Percentiles rank a stretch among this genome's conserved stretches.
Conservation (phyloP, 163 green algal genomes). For the Scenedesmus sp. region DNA sequence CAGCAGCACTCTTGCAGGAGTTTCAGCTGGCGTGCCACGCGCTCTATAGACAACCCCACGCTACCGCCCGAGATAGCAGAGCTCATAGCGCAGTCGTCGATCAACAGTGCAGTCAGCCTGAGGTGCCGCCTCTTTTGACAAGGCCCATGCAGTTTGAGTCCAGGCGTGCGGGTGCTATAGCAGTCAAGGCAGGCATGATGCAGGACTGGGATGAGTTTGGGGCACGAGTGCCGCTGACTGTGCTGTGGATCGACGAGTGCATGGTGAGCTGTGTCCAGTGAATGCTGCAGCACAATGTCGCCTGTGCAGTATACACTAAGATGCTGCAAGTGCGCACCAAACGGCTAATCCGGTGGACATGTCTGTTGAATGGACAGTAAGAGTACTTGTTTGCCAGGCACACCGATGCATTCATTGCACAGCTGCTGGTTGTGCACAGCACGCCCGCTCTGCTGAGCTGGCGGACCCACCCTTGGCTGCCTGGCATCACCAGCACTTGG, state of each 20-base stretch:
- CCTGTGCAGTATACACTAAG: too few relatives aligned
- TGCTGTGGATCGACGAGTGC: slow-evolving; percentile 98
- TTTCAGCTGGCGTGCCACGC: slow-evolving; percentile 9
- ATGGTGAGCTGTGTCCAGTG: slow-evolving; percentile 68
- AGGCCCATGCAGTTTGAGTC: slow-evolving; percentile 56
- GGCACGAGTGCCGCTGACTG: slow-evolving; percentile 91
- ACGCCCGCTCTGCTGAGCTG: too few relatives aligned
- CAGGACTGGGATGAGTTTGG: slow-evolving; percentile 97
- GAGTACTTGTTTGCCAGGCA: too few relatives aligned
- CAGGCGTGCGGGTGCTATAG: slow-evolving; percentile 85
- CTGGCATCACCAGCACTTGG: too few relatives aligned
- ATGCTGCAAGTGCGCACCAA: not conserved
- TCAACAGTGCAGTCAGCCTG: slow-evolving; percentile 20
- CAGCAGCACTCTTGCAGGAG: not conserved
- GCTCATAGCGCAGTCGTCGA: not conserved
- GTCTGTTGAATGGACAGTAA: too few relatives aligned
- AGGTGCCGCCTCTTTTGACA: not conserved
- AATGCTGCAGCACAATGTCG: not conserved
- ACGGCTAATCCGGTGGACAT: too few relatives aligned
- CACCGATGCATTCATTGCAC: too few relatives aligned
- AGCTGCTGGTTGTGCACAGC: too few relatives aligned
- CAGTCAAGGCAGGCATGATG: slow-evolving; percentile 98
- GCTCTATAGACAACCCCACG: slow-evolving; percentile 16
- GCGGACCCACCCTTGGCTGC: too few relatives aligned
- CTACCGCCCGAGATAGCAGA: slow-evolving; percentile 17